Conservation (phyloP, 345 rosid species). For the Draba incana region DNA sequence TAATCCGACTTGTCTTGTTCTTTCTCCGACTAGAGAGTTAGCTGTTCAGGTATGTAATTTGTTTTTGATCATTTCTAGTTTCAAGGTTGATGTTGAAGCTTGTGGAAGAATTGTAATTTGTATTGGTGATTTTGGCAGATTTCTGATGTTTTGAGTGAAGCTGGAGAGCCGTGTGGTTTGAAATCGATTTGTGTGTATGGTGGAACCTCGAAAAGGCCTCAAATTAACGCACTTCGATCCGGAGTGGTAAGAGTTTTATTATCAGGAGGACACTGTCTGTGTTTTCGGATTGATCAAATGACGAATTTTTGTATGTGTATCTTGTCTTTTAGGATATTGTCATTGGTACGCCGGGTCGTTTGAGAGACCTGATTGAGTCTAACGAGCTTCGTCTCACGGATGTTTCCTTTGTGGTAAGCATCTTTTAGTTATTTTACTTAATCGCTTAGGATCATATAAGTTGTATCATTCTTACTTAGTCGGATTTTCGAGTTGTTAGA, state of each 20-base stretch:
- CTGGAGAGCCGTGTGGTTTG: conserved; percentile 77
- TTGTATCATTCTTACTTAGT: neutral
- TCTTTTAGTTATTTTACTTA: neutral
- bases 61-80: conserved; percentile 13
- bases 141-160: conserved; percentile 71
- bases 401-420: conserved; percentile 88
- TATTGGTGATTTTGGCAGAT: conserved; percentile 60
- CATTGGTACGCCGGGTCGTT: conserved; percentile 96
- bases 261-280: neutral
- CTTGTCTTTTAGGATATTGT: conserved; percentile 65
- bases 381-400: conserved; percentile 68
- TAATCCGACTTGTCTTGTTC: conserved; percentile 86
- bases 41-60: conserved; percentile 73
- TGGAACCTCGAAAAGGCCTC: conserved; percentile 88
- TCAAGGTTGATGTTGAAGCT: neutral
- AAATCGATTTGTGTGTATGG: conserved; percentile 84
- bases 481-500: neutral
- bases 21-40: conserved; percentile 93
- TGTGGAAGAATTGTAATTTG: neutral
- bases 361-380: conserved; percentile 88
- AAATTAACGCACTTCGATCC: conserved; percentile 65
- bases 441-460: neutral
- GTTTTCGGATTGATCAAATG: neutral
- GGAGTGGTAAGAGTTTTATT: conserved; percentile 65
- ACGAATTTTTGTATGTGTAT: neutral